Conservation (phyloP, 768 basidiomycete species). For the Russula dissimulans region DNA sequence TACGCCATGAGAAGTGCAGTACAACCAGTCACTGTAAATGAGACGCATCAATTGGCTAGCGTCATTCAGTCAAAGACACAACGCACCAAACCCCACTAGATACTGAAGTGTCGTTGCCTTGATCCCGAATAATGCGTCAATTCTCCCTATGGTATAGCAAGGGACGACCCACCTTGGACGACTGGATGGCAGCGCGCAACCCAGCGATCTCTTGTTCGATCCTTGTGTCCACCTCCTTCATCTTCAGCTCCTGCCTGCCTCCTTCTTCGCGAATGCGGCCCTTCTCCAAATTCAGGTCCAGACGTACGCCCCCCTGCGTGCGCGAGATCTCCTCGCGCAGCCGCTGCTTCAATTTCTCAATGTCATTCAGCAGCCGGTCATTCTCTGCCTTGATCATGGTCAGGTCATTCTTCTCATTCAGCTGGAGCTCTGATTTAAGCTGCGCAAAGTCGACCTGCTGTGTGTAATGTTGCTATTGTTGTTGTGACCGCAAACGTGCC, state of each 20-base stretch:
- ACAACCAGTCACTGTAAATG: constrained; percentile 68
- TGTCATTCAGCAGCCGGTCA: constrained; percentile 82
- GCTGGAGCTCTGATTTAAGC: constrained; percentile 90
- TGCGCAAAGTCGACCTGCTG: constrained; percentile 97
- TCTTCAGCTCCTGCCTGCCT: constrained; percentile 85
- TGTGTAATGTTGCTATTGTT: constrained; percentile 71
- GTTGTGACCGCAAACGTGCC: too few relatives aligned
- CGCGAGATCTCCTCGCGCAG: constrained; percentile 85
- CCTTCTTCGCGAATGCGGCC: constrained; percentile 91
- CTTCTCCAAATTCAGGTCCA: constrained; percentile 96
- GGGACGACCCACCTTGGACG: constrained; percentile 56
- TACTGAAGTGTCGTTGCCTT: constrained; percentile 83
- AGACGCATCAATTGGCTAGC: constrained; percentile 11
- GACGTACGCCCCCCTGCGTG: constrained; percentile 85
- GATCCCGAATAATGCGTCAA: not conserved
- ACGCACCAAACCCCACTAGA: constrained; percentile 76
- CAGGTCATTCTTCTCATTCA: constrained; percentile 95
- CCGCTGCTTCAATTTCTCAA: constrained; percentile 91
- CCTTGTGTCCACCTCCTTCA: constrained; percentile 94
- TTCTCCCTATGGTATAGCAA: not conserved
- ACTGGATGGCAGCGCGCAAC: constrained; percentile 73
- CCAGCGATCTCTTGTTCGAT: constrained; percentile 95
- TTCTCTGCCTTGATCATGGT: constrained; percentile 94
- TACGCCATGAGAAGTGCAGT: constrained; percentile 85
- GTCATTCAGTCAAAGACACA: not conserved